These are phyloP conservation scores for Tricholoma furcatifolium DNA, from an alignment of 768 basidiomycete species.

Conservation along the genomic window DNA sequence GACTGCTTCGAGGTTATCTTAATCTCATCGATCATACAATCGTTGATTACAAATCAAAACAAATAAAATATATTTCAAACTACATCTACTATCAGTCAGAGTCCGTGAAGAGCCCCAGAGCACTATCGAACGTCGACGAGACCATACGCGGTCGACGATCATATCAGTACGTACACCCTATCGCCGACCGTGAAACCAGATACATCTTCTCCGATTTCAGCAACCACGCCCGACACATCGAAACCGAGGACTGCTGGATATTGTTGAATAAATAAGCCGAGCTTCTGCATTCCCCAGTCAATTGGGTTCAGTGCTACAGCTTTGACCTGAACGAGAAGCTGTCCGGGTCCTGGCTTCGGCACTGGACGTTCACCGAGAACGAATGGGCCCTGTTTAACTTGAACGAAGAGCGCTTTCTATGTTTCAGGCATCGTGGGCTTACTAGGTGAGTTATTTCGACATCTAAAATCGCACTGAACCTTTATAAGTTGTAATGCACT, in stretches of 20 bases:
- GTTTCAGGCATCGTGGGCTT: too few relatives aligned
- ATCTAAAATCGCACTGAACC: too few relatives aligned
- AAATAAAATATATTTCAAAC: too few relatives aligned
- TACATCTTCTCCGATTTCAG: constrained; percentile 36
- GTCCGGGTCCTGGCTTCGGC: constrained; percentile 32
- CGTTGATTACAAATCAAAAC: too few relatives aligned
- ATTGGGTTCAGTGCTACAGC: constrained; percentile 46
- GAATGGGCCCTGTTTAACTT: constrained; percentile 18
- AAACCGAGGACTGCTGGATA: constrained; percentile 37
- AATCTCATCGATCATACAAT: too few relatives aligned
- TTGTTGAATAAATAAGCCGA: constrained; percentile 27
- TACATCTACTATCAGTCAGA: too few relatives aligned
- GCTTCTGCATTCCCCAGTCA: constrained; percentile 35
- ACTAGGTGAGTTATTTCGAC: too few relatives aligned
- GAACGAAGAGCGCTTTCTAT: constrained; percentile 28
- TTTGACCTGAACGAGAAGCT: constrained; percentile 41
- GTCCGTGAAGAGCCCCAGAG: too few relatives aligned
- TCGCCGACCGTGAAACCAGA: constrained; percentile 31
- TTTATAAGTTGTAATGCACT: too few relatives aligned
- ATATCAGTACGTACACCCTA: constrained; percentile 30
- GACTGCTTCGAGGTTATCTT: too few relatives aligned
- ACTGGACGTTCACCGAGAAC: constrained; percentile 16
- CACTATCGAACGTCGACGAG: too few relatives aligned
- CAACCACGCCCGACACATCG: constrained; percentile 39
- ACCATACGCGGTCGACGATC: too few relatives aligned